Conservation (phyloP, 306 rosid genomes). For the Prunus dulcis region DNA sequence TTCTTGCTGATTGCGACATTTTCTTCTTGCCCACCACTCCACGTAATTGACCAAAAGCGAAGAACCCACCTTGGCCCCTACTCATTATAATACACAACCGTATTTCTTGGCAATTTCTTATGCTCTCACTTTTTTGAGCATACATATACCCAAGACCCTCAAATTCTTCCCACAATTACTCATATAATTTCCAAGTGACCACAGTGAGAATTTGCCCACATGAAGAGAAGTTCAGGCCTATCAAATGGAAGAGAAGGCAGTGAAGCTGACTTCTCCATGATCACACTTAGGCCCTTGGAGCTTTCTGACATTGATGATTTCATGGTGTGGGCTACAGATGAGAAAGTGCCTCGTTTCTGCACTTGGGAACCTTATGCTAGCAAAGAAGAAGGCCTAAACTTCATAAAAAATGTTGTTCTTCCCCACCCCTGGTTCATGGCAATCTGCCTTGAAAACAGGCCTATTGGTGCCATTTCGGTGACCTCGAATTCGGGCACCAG, state of each 20-base stretch:
- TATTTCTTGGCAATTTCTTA: neutral
- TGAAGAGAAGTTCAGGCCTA: conserved; percentile 8
- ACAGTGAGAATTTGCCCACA: neutral
- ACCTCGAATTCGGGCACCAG: conserved; percentile 26
- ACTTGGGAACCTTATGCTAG: conserved; percentile 50
- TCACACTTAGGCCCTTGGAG: conserved; percentile 47
- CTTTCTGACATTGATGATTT: conserved; percentile 62
- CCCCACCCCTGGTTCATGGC: conserved; percentile 54
- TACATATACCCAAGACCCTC: neutral
- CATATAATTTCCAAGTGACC: neutral
- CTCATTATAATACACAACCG: neutral
- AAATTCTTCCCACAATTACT: neutral
- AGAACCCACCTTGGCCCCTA: neutral
- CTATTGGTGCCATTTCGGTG: conserved; percentile 53
- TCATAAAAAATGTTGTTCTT: conserved; percentile 36
- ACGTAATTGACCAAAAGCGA: conserved; percentile 3
- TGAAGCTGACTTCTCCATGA: neutral
- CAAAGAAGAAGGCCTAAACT: conserved; percentile 44
- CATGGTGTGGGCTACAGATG: conserved; percentile 59
- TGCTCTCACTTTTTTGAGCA: neutral
- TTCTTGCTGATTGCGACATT: neutral
- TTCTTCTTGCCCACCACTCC: conserved; percentile 20
- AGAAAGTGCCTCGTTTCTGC: conserved; percentile 46
- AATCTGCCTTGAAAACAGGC: conserved; percentile 48
- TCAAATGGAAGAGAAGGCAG: conserved; percentile 4